Conservation (phyloP, 2,329 filamentous ascomycete species). For the Alternaria consortialis region DNA sequence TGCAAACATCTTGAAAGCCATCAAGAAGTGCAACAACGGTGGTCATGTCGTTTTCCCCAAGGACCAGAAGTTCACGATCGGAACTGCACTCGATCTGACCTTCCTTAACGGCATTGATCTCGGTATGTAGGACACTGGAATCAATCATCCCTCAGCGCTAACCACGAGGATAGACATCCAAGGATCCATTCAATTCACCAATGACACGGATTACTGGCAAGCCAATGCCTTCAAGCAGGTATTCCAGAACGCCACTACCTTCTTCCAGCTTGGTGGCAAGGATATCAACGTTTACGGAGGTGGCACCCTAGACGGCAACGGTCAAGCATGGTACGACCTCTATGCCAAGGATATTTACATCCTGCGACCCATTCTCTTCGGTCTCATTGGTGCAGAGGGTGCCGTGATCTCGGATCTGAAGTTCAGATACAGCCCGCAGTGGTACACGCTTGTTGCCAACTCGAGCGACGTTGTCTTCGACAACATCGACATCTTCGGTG, state of each 20-base stretch:
- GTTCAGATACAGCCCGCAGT: conserved; percentile 68
- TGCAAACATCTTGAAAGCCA: conserved; percentile 61
- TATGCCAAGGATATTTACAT: conserved; percentile 67
- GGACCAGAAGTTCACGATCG: conserved; percentile 67
- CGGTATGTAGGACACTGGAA: conserved; percentile 45
- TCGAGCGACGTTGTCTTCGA: conserved; percentile 70
- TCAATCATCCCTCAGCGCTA: background rate
- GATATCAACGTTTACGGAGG: conserved; percentile 75
- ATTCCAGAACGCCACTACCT: conserved; percentile 73
- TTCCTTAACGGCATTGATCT: conserved; percentile 71
- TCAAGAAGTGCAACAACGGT: conserved; percentile 69
- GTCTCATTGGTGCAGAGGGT: conserved; percentile 65
- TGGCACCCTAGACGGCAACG: conserved; percentile 70
- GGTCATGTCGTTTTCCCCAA: conserved; percentile 68
- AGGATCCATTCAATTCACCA: conserved; percentile 69
- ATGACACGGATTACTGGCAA: conserved; percentile 75
- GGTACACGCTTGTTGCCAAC: conserved; percentile 73
- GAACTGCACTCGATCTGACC: conserved; percentile 70
- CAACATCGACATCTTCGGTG: conserved; percentile 68
- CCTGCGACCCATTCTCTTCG: conserved; percentile 67
- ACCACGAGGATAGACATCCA: conserved; percentile 58
- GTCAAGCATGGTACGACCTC: conserved; percentile 71
- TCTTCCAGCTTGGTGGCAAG: conserved; percentile 72
- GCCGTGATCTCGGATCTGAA: conserved; percentile 68
- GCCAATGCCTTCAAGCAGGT: conserved; percentile 68